Base-by-base conservation (phyloP, 2,329 filamentous ascomycete genomes). In the Aspergillus intermedius region DNA sequence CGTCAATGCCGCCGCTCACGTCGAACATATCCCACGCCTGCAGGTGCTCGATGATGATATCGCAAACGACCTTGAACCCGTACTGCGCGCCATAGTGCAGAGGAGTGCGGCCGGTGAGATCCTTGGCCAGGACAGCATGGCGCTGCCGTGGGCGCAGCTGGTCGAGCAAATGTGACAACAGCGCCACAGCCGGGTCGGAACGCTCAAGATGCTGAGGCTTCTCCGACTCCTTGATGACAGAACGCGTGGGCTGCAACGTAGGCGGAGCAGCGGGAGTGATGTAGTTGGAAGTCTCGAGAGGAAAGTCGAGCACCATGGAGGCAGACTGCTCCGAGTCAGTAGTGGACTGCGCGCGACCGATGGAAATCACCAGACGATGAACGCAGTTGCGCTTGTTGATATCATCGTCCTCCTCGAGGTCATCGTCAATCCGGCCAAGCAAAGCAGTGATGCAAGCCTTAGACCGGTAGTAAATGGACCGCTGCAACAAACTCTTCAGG, bases 31-130 rank as follows among this genome's bases (percentile, higher is more conserved):
- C 81, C 91, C 91, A 97, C 21, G 83, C 79, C 64, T 91, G 87
- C 83, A 98, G 91, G 60, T 86, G 85, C 54, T 85, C 83, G 73
- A 96, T 91, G 56, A 97, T 80, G 21, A 91, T 78, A 63, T 95
- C 80, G 62, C 89, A 95, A 8, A 96, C 84, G n/a, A 89, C 81
- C 3, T 93, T 87, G 59, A 96, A 90, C 2, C 93, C 93, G 63
- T 94, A 95, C 65, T 97, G 90, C 0, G 93, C 91, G 2, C 90
- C 90, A 64, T 96, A 96, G 66, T 97, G 91, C 9, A 97, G 76
- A 1, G 91, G 90, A 12, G 91, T 78, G 4, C 91, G 86, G 2
- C 89, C 91, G 51, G 91, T 87, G 0, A 83, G 78, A 68, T 97
- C 91, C 50, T 79, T 82, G 10, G 80, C 79, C 44, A 79, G 74